These are phyloP conservation scores for Suillus hirtellus DNA, from an alignment of 768 basidiomycete species.

Conservation along the genomic window DNA sequence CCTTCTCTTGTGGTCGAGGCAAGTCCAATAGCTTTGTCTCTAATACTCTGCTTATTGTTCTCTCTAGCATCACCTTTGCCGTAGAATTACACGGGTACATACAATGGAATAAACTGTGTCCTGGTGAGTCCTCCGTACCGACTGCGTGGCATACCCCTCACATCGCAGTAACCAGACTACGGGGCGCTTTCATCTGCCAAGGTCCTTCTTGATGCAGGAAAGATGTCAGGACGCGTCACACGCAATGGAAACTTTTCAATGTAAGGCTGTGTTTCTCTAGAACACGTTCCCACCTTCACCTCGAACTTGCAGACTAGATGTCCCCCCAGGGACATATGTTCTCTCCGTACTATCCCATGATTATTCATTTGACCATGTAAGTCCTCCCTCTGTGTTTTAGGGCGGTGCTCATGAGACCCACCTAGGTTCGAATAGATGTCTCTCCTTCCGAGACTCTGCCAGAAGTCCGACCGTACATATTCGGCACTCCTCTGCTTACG, in stretches of 20 bases:
- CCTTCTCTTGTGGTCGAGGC: conserved; percentile 24
- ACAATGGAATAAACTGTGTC: conserved; percentile 66
- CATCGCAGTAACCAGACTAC: conserved; percentile 30
- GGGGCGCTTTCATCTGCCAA: conserved; percentile 53
- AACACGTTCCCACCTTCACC: conserved; percentile 12
- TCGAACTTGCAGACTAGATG: conserved; percentile 52
- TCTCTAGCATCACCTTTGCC: conserved; percentile 34
- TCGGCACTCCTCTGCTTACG: conserved; percentile 69
- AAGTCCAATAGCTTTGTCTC: not conserved
- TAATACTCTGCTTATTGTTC: conserved; percentile 2
- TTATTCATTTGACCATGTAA: conserved; percentile 69
- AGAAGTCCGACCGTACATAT: conserved; percentile 62
- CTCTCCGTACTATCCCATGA: conserved; percentile 70
- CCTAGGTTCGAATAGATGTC: conserved; percentile 70
- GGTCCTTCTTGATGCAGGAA: conserved; percentile 62
- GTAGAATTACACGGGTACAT: conserved; percentile 63
- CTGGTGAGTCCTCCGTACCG: not conserved
- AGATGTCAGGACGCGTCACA: conserved; percentile 51
- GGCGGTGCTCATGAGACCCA: conserved; percentile 12
- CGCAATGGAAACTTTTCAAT: conserved; percentile 65
- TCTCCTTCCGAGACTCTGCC: conserved; percentile 40
- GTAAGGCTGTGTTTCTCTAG: conserved; percentile 39
- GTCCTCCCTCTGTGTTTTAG: conserved; percentile 10
- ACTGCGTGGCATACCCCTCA: conserved; percentile 10
- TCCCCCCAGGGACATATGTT: conserved; percentile 67